Percentiles rank a stretch among this genome's conserved stretches.
These are phyloP conservation scores for Xylariales sp. DNA, from an alignment of 2,329 filamentous ascomycete species.

Conservation along the genomic window DNA sequence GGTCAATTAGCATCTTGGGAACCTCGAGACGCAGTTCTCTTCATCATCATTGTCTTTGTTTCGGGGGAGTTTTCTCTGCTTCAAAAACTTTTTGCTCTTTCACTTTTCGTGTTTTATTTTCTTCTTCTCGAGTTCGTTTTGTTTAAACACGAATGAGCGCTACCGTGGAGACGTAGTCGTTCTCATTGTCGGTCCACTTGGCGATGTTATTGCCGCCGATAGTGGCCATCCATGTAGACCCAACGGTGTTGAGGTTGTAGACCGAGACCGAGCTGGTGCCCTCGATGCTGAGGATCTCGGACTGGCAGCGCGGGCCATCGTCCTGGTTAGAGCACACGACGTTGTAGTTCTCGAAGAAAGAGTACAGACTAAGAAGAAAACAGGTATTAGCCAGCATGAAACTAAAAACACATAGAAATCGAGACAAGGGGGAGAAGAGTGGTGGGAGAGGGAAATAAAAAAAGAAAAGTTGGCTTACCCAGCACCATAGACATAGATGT, in stretches of 20 bases:
- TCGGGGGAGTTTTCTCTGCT: too few relatives aligned
- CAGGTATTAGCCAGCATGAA: neutral
- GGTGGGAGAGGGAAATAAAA: too few relatives aligned
- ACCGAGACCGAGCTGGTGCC: conserved; percentile 27
- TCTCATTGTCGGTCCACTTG: conserved; percentile 30
- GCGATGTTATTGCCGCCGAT: conserved; percentile 29
- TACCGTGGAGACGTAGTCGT: conserved; percentile 32
- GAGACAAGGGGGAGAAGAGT: too few relatives aligned
- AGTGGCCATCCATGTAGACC: conserved; percentile 34
- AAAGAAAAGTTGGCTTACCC: conserved; percentile 32
- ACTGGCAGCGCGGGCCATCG: conserved; percentile 40
- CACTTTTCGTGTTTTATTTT: too few relatives aligned
- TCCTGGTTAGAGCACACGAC: conserved; percentile 38
- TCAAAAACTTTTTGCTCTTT: too few relatives aligned
- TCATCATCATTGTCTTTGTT: too few relatives aligned
- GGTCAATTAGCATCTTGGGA: too few relatives aligned
- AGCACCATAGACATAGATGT: conserved; percentile 56
- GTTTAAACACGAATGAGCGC: too few relatives aligned
- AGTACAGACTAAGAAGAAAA: conserved; percentile 43
- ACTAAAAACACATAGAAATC: neutral
- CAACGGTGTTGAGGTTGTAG: conserved; percentile 43
- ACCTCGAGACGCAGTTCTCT: too few relatives aligned
- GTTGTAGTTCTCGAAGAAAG: conserved; percentile 63
- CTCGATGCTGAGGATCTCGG: conserved; percentile 31
- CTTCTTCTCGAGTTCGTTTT: too few relatives aligned